Base-by-base conservation (phyloP, 2,329 filamentous ascomycete genomes). In the Aspergillus chevalieri region DNA sequence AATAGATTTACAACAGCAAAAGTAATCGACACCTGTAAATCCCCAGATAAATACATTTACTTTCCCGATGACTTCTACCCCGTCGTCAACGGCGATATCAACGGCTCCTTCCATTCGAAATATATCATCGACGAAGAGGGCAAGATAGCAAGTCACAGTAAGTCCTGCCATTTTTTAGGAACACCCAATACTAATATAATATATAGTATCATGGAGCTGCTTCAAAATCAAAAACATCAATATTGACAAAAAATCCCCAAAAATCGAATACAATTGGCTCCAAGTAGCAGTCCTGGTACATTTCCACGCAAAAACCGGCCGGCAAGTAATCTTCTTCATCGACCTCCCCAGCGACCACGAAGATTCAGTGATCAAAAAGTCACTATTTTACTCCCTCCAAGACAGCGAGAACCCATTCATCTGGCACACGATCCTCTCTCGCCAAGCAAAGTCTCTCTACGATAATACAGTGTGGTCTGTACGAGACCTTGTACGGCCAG, bases 41-140 rank as follows among this genome's bases (percentile, higher is more conserved):
- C n/a, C 6, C n/a, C 19, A 12, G 15, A 19, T 7, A 19, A 39
- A 15, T 39, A 15, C 6, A 19, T 12, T 4, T 30, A 39, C n/a
- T 39, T 39, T 8, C 36, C 19, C 15, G 19, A 39, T 17, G 36
- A 39, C 15, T 39, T 39, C n/a, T 39, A 19, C 8, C 48, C 78
- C 71, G 55, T 85, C 82, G 59, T 86, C 83, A 44, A 84, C 72
- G 53, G 85, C 83, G 57, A 85, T 80, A 51, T 82, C 75, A 39
- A 39, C 14, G 36, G 36, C 36, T 39, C 36, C 19, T 39, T 39
- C 15, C 19, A 19, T 12, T 39, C 15, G 7, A 39, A 19, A 9
- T 39, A 39, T 19, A 39, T 39, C 5, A 39, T 19, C 36, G 36
- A 39, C 36, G 36, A 39, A 10, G 12, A 39, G 36, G 36, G 19